Percentiles rank a stretch among this genome's conserved stretches.
Evolutionary conservation across 805 yeast genomes (phyloP).

Genomic region (Torulaspora gathmanii): DNA sequence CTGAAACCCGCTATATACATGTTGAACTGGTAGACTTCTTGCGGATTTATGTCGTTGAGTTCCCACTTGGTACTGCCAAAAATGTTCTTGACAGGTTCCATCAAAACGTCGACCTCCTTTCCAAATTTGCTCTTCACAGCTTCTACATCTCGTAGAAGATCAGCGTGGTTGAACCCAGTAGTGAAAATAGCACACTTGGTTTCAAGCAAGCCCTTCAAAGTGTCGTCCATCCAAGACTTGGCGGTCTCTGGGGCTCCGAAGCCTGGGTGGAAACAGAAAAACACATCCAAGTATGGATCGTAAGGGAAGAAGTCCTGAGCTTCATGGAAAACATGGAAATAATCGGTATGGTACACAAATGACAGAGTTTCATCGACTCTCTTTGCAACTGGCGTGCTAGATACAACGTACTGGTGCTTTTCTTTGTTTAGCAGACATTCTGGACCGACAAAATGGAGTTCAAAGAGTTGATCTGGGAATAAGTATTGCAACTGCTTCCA

Average conservation of each 20-base stretch:
- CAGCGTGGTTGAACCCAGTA: conserved; percentile 82
- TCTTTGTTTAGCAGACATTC: conserved; percentile 77
- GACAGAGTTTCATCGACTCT: conserved; percentile 70
- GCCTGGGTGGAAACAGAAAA: conserved; percentile 95
- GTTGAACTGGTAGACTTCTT: conserved; percentile 89
- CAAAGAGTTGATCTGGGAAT: conserved; percentile 77
- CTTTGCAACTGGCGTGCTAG: conserved; percentile 62
- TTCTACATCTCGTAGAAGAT: conserved; percentile 61
- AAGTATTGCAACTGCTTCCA: conserved; percentile 90
- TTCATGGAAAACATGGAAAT: conserved; percentile 86
- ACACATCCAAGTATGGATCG: conserved; percentile 91
- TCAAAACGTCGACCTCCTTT: conserved; percentile 74
- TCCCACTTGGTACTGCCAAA: conserved; percentile 93
- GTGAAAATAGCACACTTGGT: conserved; percentile 89
- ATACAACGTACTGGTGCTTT: conserved; percentile 53
- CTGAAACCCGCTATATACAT: conserved; percentile 86
- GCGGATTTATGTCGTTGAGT: conserved; percentile 85
- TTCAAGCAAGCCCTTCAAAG: conserved; percentile 82
- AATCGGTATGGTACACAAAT: conserved; percentile 80
- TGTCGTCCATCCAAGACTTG: conserved; percentile 84
- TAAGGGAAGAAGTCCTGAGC: conserved; percentile 95
- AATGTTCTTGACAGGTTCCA: conserved; percentile 66
- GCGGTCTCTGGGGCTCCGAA: conserved; percentile 74
- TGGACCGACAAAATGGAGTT: conserved; percentile 91
- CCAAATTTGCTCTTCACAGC: conserved; percentile 64